Evolutionary conservation across 2,329 filamentous ascomycete species (phyloP).

Genomic region (Ilyonectria mors-panacis): DNA sequence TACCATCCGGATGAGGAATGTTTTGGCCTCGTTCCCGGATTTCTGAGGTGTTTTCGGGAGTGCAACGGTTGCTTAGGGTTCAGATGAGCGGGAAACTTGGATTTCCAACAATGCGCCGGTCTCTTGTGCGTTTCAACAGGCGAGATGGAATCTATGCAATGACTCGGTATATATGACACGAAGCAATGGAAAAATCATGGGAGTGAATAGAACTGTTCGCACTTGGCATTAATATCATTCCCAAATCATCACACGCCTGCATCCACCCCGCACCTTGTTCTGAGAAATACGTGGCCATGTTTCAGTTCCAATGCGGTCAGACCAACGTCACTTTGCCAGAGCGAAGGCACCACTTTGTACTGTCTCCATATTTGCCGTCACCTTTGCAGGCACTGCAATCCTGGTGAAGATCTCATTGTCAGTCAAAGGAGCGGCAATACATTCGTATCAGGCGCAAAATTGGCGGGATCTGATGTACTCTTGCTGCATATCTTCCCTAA

Average conservation of each 20-base stretch:
- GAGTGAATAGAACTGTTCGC: conserved; percentile 22
- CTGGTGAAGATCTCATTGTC: too few species aligned
- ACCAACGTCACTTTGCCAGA: neutral
- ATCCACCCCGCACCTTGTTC: too few species aligned
- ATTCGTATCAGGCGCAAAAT: too few species aligned
- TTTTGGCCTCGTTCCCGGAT: conserved; percentile 29
- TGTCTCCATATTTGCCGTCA: too few species aligned
- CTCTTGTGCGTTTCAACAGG: conserved; percentile 32
- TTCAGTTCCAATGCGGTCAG: neutral
- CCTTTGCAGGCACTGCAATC: too few species aligned
- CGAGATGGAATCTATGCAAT: conserved; percentile 39
- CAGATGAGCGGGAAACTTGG: conserved; percentile 38
- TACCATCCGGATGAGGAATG: conserved; percentile 34
- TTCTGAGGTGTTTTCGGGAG: conserved; percentile 42
- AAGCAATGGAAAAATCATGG: conserved; percentile 34
- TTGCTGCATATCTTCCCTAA: too few species aligned
- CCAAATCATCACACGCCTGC: neutral
- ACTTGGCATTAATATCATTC: conserved; percentile 14
- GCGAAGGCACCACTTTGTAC: too few species aligned
- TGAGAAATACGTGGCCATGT: neutral
- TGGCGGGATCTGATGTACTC: too few species aligned
- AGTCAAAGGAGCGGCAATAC: too few species aligned
- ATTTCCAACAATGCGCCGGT: conserved; percentile 37
- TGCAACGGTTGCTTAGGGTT: conserved; percentile 42
- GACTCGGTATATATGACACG: conserved; percentile 39